Conservation (phyloP, 164 flowering plant genomes). For the Houttuynia cordata region DNA sequence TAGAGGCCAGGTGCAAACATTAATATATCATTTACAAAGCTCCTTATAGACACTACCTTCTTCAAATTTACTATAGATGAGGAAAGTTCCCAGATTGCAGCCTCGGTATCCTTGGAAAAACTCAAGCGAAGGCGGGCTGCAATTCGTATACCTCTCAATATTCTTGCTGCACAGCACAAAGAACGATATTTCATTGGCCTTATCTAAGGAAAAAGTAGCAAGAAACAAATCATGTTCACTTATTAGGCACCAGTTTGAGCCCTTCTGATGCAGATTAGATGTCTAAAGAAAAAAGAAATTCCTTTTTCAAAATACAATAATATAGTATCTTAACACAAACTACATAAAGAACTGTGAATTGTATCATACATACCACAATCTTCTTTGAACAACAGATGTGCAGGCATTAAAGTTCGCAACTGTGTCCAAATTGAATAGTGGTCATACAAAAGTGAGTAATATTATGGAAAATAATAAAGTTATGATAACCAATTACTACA, state of each 20-base stretch:
- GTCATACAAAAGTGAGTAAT: not conserved
- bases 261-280: too few relatives aligned
- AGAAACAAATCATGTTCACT: not conserved
- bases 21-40: not conserved
- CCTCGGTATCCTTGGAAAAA: slow-evolving; percentile 54
- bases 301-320: too few relatives aligned
- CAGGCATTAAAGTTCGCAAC: slow-evolving; percentile 71
- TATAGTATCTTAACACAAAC: not conserved
- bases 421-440: slow-evolving; percentile 15
- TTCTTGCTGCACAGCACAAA: slow-evolving; percentile 53
- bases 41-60: slow-evolving; percentile 33
- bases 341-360: slow-evolving; percentile 1
- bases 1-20: not conserved
- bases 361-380: slow-evolving; percentile 61
- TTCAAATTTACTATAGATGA: slow-evolving; percentile 34
- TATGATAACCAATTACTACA: too few relatives aligned
- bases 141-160: slow-evolving; percentile 79
- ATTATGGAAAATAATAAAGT: not conserved
- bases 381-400: slow-evolving; percentile 60
- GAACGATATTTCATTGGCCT: too few relatives aligned
- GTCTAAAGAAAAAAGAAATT: too few relatives aligned
- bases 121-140: slow-evolving; percentile 83
- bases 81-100: slow-evolving; percentile 42
- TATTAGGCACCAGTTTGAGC: not conserved
- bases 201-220: not conserved